Base-by-base conservation (phyloP, 169 alveolate genomes). In the Plasmodium gonderi region DNA sequence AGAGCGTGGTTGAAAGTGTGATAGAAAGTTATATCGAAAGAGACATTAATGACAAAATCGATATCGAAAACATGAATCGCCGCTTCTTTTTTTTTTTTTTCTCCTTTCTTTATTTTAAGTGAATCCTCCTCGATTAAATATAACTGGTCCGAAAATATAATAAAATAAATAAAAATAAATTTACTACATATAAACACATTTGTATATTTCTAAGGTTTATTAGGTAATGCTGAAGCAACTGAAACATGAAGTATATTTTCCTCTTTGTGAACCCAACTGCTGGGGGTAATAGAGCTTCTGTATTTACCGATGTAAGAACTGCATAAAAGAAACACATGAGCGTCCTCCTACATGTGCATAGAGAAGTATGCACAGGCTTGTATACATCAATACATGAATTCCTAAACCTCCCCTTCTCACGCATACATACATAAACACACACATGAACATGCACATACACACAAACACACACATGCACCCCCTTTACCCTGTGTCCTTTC, bases 261-360 rank as follows among this genome's bases (percentile, higher is more conserved):
- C 92, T 96, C 76, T 96, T 96, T 85, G 97, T 95, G 29, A 96
- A 96, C 85, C 98, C 98, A 79, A 94, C 93, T n/a, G 92, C 97
- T 67, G 98, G 98, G 9, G 98, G 98, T 38, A 96, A 95, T 79
- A 93, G 90, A 91, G 98, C 98, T 12, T 80, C 95, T 31, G 92
- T 91, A 40, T 96, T 96, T 67, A 91, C 96, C 69, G 96, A 95
- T 95, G 97, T 94, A 40, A 94, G 91, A 54, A 81, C 78, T 78
- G 87, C 33, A n/a, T 74, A 40, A 33, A 36, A 20, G 38, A 69
- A 20, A 42, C 49, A 60, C 23, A 45, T 76, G 17, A 7, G 40
- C 44, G 26, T 36, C 23, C 47, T 20, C 64, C 11, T 38, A 54
- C 40, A 33, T 78, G 49, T 78, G 40, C 36, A 26, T 78, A 23